Conservation (phyloP, 73 alveolate genomes). For the Paramecium primaurelia region DNA sequence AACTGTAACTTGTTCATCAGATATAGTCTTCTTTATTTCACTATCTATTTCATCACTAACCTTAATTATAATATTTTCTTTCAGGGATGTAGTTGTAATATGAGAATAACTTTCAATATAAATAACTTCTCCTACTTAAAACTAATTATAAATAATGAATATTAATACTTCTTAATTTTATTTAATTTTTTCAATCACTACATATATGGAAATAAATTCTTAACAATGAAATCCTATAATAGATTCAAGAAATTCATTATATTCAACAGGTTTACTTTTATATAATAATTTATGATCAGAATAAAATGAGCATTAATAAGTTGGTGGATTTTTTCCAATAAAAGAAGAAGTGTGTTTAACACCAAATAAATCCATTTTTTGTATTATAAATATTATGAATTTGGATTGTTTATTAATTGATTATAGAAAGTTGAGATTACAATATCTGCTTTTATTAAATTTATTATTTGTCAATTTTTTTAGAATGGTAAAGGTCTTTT, state of each 20-base stretch:
- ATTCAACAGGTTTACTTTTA: slow-evolving; percentile 7
- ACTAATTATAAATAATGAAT: not conserved
- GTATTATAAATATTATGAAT: not conserved
- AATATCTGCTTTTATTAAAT: not conserved
- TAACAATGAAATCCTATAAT: not conserved
- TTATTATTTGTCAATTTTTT: not conserved
- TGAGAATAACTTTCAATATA: slow-evolving; percentile 31
- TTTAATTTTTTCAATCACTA: not conserved
- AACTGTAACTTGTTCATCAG: not conserved
- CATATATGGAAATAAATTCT: not conserved
- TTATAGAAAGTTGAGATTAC: not conserved
- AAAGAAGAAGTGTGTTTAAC: not conserved
- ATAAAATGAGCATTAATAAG: not conserved
- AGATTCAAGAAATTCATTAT: not conserved
- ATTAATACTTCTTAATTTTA: not conserved
- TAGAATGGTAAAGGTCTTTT: not conserved
- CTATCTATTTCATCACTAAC: not conserved
- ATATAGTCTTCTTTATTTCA: not conserved
- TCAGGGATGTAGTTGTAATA: not conserved
- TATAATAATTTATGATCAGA: not conserved
- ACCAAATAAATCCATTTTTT: not conserved
- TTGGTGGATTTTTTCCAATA: not conserved
- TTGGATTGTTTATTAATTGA: not conserved
- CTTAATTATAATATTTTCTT: not conserved
- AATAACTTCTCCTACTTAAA: not conserved